Percentiles rank a stretch among this genome's conserved stretches.
Evolutionary conservation across 2,329 filamentous ascomycete genomes (phyloP).

Genomic region (Fusarium sp.): DNA sequence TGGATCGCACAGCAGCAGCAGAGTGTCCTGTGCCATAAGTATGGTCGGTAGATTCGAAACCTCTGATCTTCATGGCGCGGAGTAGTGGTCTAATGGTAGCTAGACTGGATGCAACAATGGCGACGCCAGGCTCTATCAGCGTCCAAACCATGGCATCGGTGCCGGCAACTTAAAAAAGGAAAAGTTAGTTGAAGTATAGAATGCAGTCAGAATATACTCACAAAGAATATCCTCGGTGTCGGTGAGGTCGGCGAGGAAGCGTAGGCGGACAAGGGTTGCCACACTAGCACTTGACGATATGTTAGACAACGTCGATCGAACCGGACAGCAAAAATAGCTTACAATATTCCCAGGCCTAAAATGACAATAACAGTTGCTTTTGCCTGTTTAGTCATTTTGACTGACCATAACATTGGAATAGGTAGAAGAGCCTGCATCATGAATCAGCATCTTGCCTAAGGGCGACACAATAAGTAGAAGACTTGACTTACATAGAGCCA

Average conservation of each 20-base stretch:
- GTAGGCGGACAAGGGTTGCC: slow-evolving; percentile 68
- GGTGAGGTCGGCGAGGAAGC: slow-evolving; percentile 63
- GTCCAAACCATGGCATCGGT: slow-evolving; percentile 71
- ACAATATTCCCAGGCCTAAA: slow-evolving; percentile 67
- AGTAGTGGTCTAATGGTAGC: slow-evolving; percentile 70
- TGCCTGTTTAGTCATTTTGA: slow-evolving; percentile 67
- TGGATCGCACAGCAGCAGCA: slow-evolving; percentile 46
- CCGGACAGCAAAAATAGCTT: slow-evolving; percentile 29
- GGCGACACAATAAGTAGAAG: background rate
- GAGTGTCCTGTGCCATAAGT: slow-evolving; percentile 54
- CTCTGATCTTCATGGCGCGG: slow-evolving; percentile 62
- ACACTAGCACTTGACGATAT: slow-evolving; percentile 62
- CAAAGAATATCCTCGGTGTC: slow-evolving; percentile 64
- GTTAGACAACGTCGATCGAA: slow-evolving; percentile 25
- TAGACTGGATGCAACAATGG: slow-evolving; percentile 68
- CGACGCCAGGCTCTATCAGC: slow-evolving; percentile 69
- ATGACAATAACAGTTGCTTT: slow-evolving; percentile 67
- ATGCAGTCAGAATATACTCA: slow-evolving; percentile 47
- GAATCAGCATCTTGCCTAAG: slow-evolving; percentile 19
- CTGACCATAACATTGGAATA: slow-evolving; percentile 69
- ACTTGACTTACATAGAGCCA: slow-evolving; percentile 64
- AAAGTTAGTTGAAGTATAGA: slow-evolving; percentile 31
- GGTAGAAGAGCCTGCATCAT: slow-evolving; percentile 62
- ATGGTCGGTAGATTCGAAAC: slow-evolving; percentile 61
- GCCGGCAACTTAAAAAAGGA: slow-evolving; percentile 57